Conservation (phyloP, 495 filamentous ascomycete genomes). For the Aspergillus avenaceus region DNA sequence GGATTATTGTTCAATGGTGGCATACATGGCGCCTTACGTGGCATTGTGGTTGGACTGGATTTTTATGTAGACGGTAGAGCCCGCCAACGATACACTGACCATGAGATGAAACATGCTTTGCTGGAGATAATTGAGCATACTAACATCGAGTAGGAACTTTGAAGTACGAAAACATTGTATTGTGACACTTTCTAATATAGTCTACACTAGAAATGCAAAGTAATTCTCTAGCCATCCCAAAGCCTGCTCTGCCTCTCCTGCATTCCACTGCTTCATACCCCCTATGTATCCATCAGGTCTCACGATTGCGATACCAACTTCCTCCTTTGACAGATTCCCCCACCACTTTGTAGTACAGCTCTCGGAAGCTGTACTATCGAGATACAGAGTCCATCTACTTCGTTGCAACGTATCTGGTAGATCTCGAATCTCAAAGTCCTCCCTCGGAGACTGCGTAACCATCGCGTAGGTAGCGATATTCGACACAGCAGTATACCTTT, state of each 20-base stretch:
- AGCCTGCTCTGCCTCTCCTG: slow-evolving; percentile 39
- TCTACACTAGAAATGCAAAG: too few species aligned
- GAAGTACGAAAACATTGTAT: too few species aligned
- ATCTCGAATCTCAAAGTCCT: slow-evolving; percentile 56
- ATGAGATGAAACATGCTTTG: too few species aligned
- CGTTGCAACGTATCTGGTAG: slow-evolving; percentile 52
- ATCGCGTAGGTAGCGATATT: slow-evolving; percentile 57
- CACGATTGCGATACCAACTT: slow-evolving; percentile 56
- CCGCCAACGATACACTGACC: too few species aligned
- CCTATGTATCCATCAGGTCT: slow-evolving; percentile 69
- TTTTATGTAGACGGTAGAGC: too few species aligned
- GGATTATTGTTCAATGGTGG: too few species aligned
- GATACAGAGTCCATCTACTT: slow-evolving; percentile 66
- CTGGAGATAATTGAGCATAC: too few species aligned
- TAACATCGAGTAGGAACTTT: too few species aligned
- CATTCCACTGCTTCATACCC: slow-evolving; percentile 50
- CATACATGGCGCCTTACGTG: too few species aligned
- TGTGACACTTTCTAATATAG: too few species aligned
- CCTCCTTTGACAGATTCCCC: slow-evolving; percentile 44
- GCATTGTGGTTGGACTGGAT: too few species aligned
- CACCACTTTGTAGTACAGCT: slow-evolving; percentile 61
- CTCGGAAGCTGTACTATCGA: slow-evolving; percentile 53
- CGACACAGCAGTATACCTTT: slow-evolving; percentile 58
- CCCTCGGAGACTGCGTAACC: slow-evolving; percentile 51
- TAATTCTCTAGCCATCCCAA: slow-evolving; percentile 56